A percentile compares a stretch with the other conserved stretches of the same genome.
phyloP scores from a whole-genome alignment of 129 eudicot species.

The Helianthus tuberosus region DNA sequence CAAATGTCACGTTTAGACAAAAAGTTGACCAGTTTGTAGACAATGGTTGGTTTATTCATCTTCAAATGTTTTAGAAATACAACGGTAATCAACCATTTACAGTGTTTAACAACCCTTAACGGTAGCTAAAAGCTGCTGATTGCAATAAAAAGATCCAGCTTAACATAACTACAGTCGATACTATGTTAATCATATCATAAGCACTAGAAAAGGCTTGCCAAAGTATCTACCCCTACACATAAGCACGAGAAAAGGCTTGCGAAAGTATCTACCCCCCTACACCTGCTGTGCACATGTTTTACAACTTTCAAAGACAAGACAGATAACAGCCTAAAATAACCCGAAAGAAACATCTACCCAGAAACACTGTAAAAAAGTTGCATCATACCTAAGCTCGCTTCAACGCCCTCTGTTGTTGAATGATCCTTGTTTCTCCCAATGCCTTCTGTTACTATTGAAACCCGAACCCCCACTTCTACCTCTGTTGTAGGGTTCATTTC shows the following conservation, averaged over 20 bases:
- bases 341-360: conserved; percentile 30
- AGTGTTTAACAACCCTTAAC: background rate
- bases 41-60: no score
- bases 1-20: no score
- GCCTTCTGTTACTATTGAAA: conserved; percentile 23
- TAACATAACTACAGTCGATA: conserved; percentile 3
- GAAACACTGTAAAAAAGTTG: conserved; percentile 31
- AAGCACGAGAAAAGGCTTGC: conserved; percentile 3
- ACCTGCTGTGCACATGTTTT: conserved; percentile 32
- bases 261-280: background rate
- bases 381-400: conserved; percentile 3
- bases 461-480: conserved; percentile 34
- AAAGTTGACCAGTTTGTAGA: no score
- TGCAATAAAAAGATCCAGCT: background rate
- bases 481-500: conserved; percentile 46
- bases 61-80: no score
- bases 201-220: conserved; percentile 7
- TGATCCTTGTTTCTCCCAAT: conserved; percentile 24
- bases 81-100: background rate
- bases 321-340: conserved; percentile 6
- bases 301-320: conserved; percentile 1
- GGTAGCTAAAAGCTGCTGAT: background rate
- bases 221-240: background rate
- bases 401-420: conserved; percentile 25
- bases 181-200: background rate